Evolutionary conservation across 2,329 filamentous ascomycete species (phyloP).

Genomic region (Aspergillus chevalieri): DNA sequence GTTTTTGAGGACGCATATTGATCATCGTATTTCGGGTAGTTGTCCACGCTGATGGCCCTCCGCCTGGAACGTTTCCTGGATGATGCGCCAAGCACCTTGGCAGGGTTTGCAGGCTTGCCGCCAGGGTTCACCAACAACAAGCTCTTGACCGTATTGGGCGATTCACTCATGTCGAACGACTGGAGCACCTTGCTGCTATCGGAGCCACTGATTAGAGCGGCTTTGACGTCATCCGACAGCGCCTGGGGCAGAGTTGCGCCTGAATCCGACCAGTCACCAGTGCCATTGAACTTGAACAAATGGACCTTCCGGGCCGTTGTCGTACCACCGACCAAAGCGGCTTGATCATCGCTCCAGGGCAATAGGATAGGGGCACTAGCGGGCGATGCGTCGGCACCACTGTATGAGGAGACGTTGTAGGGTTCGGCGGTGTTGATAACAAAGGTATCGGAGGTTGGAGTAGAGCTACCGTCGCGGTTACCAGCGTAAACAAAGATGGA

Average conservation of each 20-base stretch:
- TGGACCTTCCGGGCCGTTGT: constrained; percentile 59
- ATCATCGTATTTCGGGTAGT: constrained; percentile 75
- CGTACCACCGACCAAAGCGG: constrained; percentile 68
- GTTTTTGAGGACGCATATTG: constrained; percentile 61
- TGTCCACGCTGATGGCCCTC: constrained; percentile 51
- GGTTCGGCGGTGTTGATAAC: constrained; percentile 62
- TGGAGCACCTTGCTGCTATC: constrained; percentile 75
- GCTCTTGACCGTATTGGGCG: constrained; percentile 69
- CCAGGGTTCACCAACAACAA: constrained; percentile 59
- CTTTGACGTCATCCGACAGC: constrained; percentile 56
- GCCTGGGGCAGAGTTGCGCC: constrained; percentile 58
- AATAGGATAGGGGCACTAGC: constrained; percentile 65
- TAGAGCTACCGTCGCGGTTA: constrained; percentile 53
- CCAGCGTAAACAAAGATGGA: constrained; percentile 78
- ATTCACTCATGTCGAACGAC: constrained; percentile 66
- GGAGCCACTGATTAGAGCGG: constrained; percentile 60
- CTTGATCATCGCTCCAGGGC: constrained; percentile 64
- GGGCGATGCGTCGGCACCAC: constrained; percentile 54
- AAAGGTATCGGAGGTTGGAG: constrained; percentile 67
- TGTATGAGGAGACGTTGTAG: constrained; percentile 55
- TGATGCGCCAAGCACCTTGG: constrained; percentile 43
- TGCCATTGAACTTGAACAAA: constrained; percentile 56
- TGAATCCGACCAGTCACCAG: constrained; percentile 60
- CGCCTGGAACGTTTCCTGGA: constrained; percentile 34
- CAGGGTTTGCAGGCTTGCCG: constrained; percentile 47